Conservation (phyloP, 2,329 filamentous ascomycete genomes). For the Trichoderma atroviride region DNA sequence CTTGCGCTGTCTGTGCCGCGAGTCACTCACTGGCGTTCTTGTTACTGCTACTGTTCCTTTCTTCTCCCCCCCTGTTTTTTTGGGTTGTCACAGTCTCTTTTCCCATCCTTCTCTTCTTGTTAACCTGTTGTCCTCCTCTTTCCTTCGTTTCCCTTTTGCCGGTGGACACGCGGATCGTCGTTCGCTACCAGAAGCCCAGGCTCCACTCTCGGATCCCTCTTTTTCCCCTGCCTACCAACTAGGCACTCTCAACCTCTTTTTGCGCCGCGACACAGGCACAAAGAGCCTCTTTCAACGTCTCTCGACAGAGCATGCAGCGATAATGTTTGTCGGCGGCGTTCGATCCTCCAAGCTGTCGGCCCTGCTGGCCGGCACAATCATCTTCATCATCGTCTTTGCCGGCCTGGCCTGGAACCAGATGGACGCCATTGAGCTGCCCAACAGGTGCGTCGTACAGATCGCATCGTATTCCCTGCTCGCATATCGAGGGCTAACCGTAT, state of each 20-base stretch:
- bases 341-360: constrained; percentile 38
- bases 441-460: constrained; percentile 29
- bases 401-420: constrained; percentile 41
- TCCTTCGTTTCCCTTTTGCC: neutral
- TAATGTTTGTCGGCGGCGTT: constrained; percentile 38
- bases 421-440: constrained; percentile 34
- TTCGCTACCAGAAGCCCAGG: neutral
- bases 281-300: neutral
- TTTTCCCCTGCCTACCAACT: neutral
- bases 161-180: constrained; percentile 22
- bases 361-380: constrained; percentile 36
- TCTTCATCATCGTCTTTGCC: constrained; percentile 40
- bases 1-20: neutral
- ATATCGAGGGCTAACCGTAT: neutral
- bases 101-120: neutral
- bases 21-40: neutral
- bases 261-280: neutral
- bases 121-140: neutral
- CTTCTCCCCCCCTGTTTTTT: neutral
- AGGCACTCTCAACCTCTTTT: neutral
- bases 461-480: neutral
- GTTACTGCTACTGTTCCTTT: neutral
- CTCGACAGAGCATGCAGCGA: constrained; percentile 32
- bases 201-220: constrained; percentile 17
- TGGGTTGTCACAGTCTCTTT: neutral